Conservation (phyloP, 768 basidiomycete genomes). For the Phanerochaete carnosa region DNA sequence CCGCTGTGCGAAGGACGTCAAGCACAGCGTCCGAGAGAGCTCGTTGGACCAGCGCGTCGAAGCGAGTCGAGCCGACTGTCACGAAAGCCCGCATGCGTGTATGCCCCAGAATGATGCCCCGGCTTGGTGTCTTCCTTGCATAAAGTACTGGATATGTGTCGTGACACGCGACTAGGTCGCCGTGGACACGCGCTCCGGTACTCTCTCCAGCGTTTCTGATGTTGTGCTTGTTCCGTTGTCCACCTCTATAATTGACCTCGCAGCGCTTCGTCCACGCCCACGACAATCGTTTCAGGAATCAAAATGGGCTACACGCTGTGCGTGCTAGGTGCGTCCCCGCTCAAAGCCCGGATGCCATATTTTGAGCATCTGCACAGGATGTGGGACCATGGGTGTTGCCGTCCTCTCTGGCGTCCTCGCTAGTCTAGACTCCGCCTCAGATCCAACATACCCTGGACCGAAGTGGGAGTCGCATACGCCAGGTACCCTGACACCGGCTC, state of each 20-base stretch:
- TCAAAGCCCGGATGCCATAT: constrained; percentile 14
- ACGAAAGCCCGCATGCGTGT: constrained; percentile 51
- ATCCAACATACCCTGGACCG: constrained; percentile 24
- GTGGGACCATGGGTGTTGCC: constrained; percentile 98
- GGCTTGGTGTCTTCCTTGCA: constrained; percentile 1
- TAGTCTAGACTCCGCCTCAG: constrained; percentile 58
- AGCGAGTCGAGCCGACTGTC: constrained; percentile 88
- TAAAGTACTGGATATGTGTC: neutral
- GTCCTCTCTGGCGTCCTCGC: constrained; percentile 89
- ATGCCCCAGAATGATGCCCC: constrained; percentile 3
- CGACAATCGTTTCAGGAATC: constrained; percentile 2
- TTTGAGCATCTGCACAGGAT: constrained; percentile 53
- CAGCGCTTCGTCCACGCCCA: constrained; percentile 6
- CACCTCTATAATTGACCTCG: constrained; percentile 1
- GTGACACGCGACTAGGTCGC: constrained; percentile 1
- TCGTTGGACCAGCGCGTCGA: constrained; percentile 68
- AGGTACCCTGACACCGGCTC: constrained; percentile 66
- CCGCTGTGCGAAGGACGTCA: constrained; percentile 44
- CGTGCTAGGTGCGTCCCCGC: constrained; percentile 56
- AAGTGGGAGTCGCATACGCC: constrained; percentile 73
- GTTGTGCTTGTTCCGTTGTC: neutral
- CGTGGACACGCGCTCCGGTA: neutral
- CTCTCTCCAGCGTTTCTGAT: constrained; percentile 4
- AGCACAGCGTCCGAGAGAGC: constrained; percentile 60
- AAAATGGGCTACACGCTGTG: constrained; percentile 94